A percentile compares a stretch with the other conserved stretches of the same genome.
Evolutionary conservation across 148 eudicot genomes (phyloP).

Genomic region (Diospyros lotus): DNA sequence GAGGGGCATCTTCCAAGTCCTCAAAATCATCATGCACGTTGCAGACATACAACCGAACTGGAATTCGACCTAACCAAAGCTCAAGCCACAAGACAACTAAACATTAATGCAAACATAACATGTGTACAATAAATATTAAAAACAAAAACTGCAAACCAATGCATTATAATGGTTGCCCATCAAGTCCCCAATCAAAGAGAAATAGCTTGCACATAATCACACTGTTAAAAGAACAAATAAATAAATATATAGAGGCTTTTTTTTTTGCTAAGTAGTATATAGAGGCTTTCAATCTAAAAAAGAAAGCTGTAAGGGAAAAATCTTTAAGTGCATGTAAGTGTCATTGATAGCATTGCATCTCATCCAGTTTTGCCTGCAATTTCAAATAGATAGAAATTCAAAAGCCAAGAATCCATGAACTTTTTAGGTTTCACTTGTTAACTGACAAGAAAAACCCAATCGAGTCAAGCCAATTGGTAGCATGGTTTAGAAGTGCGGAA

Average conservation of each 20-base stretch:
- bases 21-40: conserved; percentile 48
- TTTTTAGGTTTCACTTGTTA: too few species aligned
- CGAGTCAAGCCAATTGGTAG: too few species aligned
- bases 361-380: too few species aligned
- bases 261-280: too few species aligned
- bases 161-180: neutral
- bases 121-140: neutral
- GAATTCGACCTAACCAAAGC: conserved; percentile 67
- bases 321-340: too few species aligned
- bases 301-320: neutral
- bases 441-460: too few species aligned
- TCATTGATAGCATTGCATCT: too few species aligned
- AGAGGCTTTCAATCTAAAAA: neutral
- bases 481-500: too few species aligned
- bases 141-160: neutral
- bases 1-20: conserved; percentile 69
- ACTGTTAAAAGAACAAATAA: neutral
- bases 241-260: neutral
- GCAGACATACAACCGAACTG: conserved; percentile 78
- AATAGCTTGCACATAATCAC: neutral
- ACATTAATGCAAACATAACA: neutral
- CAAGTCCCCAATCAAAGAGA: neutral
- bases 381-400: too few species aligned
- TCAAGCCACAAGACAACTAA: conserved; percentile 2
- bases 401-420: too few species aligned